These are phyloP conservation scores for Apophysomyces ossiformis DNA, from an alignment of 371 early-diverging fungal genomes.

Conservation along the genomic window DNA sequence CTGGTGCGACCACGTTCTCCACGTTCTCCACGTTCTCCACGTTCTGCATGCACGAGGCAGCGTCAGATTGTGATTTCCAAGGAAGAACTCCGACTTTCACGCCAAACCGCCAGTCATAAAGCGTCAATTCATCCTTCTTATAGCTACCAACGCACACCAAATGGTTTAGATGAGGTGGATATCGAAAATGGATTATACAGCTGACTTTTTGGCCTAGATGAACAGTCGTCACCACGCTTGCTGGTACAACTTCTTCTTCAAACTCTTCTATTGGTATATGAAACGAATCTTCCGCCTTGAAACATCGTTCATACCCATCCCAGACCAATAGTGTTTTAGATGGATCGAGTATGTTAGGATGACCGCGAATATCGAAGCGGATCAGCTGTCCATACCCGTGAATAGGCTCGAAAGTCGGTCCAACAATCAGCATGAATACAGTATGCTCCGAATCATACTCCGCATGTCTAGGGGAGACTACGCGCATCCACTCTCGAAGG, in stretches of 20 bases:
- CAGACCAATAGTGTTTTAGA: constrained; percentile 22
- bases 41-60: not conserved
- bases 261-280: not conserved
- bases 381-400: constrained; percentile 33
- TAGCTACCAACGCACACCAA: constrained; percentile 42
- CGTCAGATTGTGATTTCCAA: constrained; percentile 24
- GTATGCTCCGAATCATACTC: constrained; percentile 24
- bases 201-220: constrained; percentile 36
- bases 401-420: constrained; percentile 24
- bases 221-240: constrained; percentile 25
- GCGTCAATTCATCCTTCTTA: constrained; percentile 29
- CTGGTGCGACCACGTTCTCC: not conserved
- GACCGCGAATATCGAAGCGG: constrained; percentile 34
- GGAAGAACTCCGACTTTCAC: constrained; percentile 43
- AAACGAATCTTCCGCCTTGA: not conserved
- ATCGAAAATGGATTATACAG: constrained; percentile 49
- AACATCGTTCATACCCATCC: constrained; percentile 18
- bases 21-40: not conserved
- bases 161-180: constrained; percentile 40
- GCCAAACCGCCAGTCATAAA: constrained; percentile 51
- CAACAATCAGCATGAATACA: constrained; percentile 36
- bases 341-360: constrained; percentile 34
- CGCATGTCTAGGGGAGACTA: constrained; percentile 30
- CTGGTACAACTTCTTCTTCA: constrained; percentile 1
- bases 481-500: constrained; percentile 29